These are phyloP conservation scores for Plantago major DNA, from an alignment of 257 asterid species.

Conservation along the genomic window DNA sequence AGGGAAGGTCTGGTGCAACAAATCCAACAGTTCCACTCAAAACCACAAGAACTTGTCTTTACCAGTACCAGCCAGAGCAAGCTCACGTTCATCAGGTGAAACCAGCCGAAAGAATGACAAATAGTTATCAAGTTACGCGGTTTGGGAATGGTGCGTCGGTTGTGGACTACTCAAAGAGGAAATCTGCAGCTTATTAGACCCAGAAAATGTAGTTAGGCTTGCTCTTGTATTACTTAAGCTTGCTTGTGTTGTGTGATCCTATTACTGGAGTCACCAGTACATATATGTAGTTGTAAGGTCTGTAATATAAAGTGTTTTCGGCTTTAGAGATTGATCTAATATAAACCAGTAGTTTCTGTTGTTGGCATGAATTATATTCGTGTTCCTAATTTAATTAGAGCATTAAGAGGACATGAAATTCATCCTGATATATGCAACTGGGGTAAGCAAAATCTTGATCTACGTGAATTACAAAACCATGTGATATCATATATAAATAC, in stretches of 20 bases:
- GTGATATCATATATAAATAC: too few relatives aligned
- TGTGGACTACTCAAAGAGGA: constrained; percentile 9
- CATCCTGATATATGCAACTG: too few relatives aligned
- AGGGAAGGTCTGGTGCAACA: not conserved
- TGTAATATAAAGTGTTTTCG: constrained; percentile 12
- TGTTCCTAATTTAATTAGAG: too few relatives aligned
- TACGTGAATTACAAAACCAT: too few relatives aligned
- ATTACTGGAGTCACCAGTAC: not conserved
- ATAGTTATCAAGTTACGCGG: not conserved
- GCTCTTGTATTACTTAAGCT: not conserved
- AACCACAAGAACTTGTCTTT: not conserved
- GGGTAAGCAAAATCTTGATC: too few relatives aligned
- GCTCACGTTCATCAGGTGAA: constrained; percentile 17
- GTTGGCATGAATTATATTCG: too few relatives aligned
- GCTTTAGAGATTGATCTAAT: not conserved
- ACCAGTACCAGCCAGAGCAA: constrained; percentile 20
- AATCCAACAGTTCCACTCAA: not conserved
- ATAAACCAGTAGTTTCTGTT: not conserved
- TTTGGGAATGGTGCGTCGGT: constrained; percentile 1
- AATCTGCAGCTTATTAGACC: constrained; percentile 5
- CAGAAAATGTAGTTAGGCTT: not conserved
- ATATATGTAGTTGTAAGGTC: constrained; percentile 2
- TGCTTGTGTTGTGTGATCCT: not conserved
- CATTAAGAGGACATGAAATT: too few relatives aligned
- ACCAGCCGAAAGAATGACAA: constrained; percentile 11